Conservation (phyloP, 108 stramenopile species). For the Skeletonema grethae region DNA sequence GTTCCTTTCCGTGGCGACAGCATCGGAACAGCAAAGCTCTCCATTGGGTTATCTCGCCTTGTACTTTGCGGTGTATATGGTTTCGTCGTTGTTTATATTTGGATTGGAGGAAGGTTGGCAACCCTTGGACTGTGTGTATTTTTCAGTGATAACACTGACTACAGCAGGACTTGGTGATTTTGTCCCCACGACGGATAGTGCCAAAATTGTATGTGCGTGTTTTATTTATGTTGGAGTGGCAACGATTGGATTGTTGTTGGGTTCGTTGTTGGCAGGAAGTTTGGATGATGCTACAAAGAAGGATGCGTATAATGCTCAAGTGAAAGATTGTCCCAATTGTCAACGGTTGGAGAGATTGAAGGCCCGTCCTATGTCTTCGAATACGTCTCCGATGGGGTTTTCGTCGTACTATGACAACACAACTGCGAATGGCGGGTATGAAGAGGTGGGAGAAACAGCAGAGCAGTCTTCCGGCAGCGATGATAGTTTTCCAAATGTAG, state of each 20-base stretch:
- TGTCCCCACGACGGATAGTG: slow-evolving; percentile 75
- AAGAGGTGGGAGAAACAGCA: slow-evolving; percentile 3
- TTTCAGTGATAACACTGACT: slow-evolving; percentile 84
- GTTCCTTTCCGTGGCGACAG: slow-evolving; percentile 77
- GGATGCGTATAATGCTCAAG: slow-evolving; percentile 60
- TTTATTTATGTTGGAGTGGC: slow-evolving; percentile 92
- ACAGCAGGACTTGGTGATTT: slow-evolving; percentile 87
- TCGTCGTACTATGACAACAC: not conserved
- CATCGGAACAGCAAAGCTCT: slow-evolving; percentile 65
- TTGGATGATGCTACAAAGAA: slow-evolving; percentile 71
- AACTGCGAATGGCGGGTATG: not conserved
- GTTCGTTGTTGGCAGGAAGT: slow-evolving; percentile 79
- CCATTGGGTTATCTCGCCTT: slow-evolving; percentile 77
- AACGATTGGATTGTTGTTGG: slow-evolving; percentile 89
- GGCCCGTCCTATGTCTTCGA: slow-evolving; percentile 1
- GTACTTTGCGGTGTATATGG: slow-evolving; percentile 76
- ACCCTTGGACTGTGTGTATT: slow-evolving; percentile 87
- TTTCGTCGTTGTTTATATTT: slow-evolving; percentile 82
- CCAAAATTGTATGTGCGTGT: slow-evolving; percentile 84
- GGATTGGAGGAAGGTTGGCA: slow-evolving; percentile 87
- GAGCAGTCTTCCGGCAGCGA: slow-evolving; percentile 3
- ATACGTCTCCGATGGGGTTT: not conserved
- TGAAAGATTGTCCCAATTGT: slow-evolving; percentile 80
- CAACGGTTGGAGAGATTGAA: slow-evolving; percentile 49
- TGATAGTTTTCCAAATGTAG: slow-evolving; percentile 3